Evolutionary conservation across 169 alveolate species (phyloP).

Genomic region (Neospora caninum): DNA sequence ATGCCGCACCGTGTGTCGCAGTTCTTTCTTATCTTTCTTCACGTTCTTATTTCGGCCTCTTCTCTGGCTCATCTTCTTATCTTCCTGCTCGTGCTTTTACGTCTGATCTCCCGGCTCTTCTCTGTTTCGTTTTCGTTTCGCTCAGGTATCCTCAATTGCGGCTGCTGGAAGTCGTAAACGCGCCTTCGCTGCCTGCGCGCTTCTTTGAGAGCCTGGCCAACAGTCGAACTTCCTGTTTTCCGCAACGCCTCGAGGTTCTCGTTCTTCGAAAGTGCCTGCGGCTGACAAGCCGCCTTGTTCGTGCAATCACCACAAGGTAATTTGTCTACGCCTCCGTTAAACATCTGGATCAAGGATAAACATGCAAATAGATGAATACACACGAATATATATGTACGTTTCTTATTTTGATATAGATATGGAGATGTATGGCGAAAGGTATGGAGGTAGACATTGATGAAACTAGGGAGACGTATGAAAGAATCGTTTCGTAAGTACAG

Average conservation of each 20-base stretch:
- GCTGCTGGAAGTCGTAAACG: background rate
- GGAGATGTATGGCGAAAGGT: background rate
- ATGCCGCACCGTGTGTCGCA: background rate
- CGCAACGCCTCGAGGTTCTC: background rate
- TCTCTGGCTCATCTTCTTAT: too few species aligned
- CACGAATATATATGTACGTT: background rate
- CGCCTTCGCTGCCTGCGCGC: background rate
- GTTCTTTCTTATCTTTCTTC: background rate
- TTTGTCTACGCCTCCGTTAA: too few species aligned
- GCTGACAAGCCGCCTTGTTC: background rate
- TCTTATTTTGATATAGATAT: background rate
- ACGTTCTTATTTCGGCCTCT: background rate
- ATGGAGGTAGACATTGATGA: background rate
- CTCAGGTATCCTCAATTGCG: constrained; percentile 2
- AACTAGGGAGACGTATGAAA: background rate
- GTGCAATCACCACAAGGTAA: background rate
- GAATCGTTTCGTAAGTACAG: too few species aligned
- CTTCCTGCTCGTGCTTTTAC: background rate
- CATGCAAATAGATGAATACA: background rate
- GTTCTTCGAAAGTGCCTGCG: constrained; percentile 7
- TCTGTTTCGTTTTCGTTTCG: background rate
- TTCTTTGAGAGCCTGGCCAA: background rate
- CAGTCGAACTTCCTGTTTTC: background rate
- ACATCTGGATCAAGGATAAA: too few species aligned
- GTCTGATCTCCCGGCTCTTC: too few species aligned